phyloP scores from a whole-genome alignment of 192 early-diverging fungal genomes.

The Radiomyces spectabilis region DNA sequence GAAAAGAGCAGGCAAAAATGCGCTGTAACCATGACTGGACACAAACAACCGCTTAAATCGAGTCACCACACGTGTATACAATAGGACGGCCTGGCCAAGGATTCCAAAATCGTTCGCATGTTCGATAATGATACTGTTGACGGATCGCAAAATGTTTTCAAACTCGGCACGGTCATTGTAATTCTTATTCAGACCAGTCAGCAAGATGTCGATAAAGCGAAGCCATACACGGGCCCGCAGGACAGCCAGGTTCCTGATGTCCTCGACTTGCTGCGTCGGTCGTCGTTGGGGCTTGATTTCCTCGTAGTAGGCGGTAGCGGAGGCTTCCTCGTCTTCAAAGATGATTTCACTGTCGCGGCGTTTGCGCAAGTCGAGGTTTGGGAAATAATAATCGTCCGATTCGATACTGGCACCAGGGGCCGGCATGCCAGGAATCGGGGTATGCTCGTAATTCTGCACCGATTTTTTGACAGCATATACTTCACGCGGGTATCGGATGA shows the following conservation, averaged over 20 bases:
- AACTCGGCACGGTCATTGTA: conserved; percentile 42
- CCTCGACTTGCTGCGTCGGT: conserved; percentile 4
- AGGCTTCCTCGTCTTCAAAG: not conserved
- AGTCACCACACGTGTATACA: conserved; percentile 39
- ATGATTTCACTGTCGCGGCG: not conserved
- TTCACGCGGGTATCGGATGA: conserved; percentile 41
- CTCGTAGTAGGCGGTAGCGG: not conserved
- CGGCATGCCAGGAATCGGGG: conserved; percentile 11
- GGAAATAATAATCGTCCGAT: conserved; percentile 28
- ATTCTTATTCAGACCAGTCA: conserved; percentile 42
- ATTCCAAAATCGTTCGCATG: conserved; percentile 43
- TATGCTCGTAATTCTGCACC: conserved; percentile 34
- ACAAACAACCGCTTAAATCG: conserved; percentile 44
- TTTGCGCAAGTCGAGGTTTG: conserved; percentile 25
- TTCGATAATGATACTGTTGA: conserved; percentile 40
- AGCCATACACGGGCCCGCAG: conserved; percentile 46
- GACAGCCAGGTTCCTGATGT: conserved; percentile 26
- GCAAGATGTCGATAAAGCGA: conserved; percentile 38
- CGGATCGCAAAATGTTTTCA: conserved; percentile 36
- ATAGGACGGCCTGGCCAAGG: conserved; percentile 38
- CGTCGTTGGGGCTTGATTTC: not conserved
- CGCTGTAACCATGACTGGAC: conserved; percentile 41
- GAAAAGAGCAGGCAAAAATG: conserved; percentile 45
- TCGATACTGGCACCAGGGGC: not conserved
- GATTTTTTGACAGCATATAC: conserved; percentile 41